Conservation (phyloP, 345 rosid species). For the Triadica sebifera region DNA sequence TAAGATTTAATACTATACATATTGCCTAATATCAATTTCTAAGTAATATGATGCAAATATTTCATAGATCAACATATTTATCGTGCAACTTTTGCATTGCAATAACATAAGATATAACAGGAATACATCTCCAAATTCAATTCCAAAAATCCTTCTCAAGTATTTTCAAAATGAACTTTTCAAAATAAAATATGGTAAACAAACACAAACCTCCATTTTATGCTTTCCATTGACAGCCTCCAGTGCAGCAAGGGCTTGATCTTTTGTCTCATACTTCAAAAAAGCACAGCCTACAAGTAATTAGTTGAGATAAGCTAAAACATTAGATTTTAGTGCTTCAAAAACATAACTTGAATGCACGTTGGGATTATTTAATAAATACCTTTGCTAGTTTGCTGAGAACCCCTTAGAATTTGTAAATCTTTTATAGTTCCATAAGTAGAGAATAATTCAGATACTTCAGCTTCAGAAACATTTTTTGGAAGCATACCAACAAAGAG, state of each 20-base stretch:
- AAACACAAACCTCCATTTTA: conserved; percentile 86
- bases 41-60: background rate
- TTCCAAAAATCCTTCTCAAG: background rate
- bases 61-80: background rate
- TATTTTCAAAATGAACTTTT: background rate
- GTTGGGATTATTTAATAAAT: conserved; percentile 12
- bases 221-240: conserved; percentile 87
- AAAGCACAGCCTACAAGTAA: conserved; percentile 81
- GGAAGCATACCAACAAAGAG: conserved; percentile 99
- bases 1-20: background rate
- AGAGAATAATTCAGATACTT: conserved; percentile 69
- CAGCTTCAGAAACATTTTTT: conserved; percentile 86
- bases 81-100: background rate
- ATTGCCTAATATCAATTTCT: background rate
- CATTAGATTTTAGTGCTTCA: conserved; percentile 12
- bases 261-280: conserved; percentile 92
- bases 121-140: conserved; percentile 10
- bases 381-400: conserved; percentile 99
- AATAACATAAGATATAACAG: conserved; percentile 6
- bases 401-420: conserved; percentile 86
- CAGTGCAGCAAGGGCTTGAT: conserved; percentile 86
- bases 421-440: conserved; percentile 74
- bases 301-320: conserved; percentile 19
- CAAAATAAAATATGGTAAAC: conserved; percentile 6
- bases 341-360: conserved; percentile 10